Evolutionary conservation across 768 basidiomycete genomes (phyloP), one percentile per base, ranked within the genome.

Genomic region (Russula emetica): DNA sequence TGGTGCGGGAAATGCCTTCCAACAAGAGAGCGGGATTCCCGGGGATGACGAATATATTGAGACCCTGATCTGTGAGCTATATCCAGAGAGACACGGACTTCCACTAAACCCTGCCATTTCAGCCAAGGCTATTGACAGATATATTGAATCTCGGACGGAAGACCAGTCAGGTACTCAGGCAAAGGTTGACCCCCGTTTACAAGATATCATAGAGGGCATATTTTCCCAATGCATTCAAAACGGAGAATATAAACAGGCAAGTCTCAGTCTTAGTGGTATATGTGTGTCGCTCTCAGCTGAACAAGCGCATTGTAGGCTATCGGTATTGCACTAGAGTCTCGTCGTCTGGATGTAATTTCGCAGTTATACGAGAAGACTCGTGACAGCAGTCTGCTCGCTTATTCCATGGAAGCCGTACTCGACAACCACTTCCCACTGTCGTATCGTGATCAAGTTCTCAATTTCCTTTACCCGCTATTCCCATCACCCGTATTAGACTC

Each of bases 111-210:
- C 22, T 42, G 49, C 42, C 36, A 10, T 22, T 64, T 20, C 54
- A 97, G 96, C 97, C 70, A 95, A 92, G 73, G 94, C 94, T 58
- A 94, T 99, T 70, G 97, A 99, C 82, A 83, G 87, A 61, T 98
- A 97, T 71, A 91, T 98, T 67, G 77, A 83, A 58, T 77, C 83
- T 34, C 85, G 92, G 40, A 73, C 81, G 1, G 79, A 85, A 61
- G 86, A 87, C 66, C 78, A 81, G 67, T 72, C 76, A 13, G 75
- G 71, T 6, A 60, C 72, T 2, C 79, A 79, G 11, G 80, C 80
- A 45, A 86, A 86, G 73, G 83, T 94, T 56, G 96, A 98, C 71
- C 76, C 86, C 7, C 85, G 90, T 50, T 78, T 98, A 53, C 87
- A 88, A 74, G 74, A 77, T 42, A 92, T 97, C 62, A 94, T 98